A percentile compares a stretch with the other conserved stretches of the same genome.
Conservation (phyloP, 2,329 filamentous ascomycete genomes). For the Coleophoma eucalyptorum region DNA sequence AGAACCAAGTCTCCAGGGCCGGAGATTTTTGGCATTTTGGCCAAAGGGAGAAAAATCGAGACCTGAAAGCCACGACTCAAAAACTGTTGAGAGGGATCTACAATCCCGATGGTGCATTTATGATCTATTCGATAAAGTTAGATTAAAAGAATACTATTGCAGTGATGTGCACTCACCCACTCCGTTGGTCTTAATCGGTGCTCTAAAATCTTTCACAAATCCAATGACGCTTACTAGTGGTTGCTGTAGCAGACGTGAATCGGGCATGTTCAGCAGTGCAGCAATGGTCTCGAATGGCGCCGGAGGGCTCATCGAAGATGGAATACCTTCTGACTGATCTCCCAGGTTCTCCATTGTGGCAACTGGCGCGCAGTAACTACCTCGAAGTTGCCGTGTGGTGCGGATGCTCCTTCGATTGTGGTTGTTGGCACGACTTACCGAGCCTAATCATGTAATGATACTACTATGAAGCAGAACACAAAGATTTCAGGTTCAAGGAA, state of each 20-base stretch:
- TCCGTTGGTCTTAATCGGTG: conserved; percentile 45
- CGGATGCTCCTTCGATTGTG: too few species aligned
- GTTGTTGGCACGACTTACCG: too few species aligned
- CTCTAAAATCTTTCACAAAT: conserved; percentile 61
- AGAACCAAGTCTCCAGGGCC: conserved; percentile 61
- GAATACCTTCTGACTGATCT: conserved; percentile 5
- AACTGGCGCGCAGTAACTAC: not conserved
- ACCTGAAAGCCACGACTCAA: conserved; percentile 39
- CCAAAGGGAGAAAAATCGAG: conserved; percentile 54
- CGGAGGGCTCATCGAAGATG: conserved; percentile 24
- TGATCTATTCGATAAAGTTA: conserved; percentile 39
- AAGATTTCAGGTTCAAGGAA: too few species aligned
- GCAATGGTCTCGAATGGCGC: conserved; percentile 38
- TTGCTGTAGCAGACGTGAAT: conserved; percentile 26
- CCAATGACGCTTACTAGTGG: conserved; percentile 59
- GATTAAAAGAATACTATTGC: too few species aligned
- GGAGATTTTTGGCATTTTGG: conserved; percentile 43
- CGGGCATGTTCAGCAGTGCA: conserved; percentile 38
- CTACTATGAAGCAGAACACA: too few species aligned
- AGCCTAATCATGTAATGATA: too few species aligned
- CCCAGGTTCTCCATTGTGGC: not conserved
- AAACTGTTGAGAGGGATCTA: conserved; percentile 48
- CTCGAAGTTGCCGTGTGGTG: too few species aligned
- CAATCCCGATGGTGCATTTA: conserved; percentile 58
- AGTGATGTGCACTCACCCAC: conserved; percentile 36